A percentile compares a stretch with the other conserved stretches of the same genome.
phyloP scores from a whole-genome alignment of 768 basidiomycete genomes.

The Lactarius psammicola region DNA sequence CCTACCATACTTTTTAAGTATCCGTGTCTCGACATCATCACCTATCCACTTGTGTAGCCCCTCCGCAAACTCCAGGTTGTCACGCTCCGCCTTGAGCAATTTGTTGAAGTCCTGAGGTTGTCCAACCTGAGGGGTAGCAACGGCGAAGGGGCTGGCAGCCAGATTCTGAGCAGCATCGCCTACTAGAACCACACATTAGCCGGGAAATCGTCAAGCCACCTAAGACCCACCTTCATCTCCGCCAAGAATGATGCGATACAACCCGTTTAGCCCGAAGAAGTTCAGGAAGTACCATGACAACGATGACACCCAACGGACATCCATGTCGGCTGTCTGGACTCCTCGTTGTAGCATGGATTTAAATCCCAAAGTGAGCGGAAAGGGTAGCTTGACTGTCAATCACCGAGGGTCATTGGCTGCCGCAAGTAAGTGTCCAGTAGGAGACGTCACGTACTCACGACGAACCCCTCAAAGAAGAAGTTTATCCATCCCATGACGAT shows the following conservation, averaged over 20 bases:
- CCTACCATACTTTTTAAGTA: constrained; percentile 77
- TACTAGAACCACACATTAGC: constrained; percentile 44
- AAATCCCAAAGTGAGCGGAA: constrained; percentile 95
- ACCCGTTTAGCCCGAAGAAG: constrained; percentile 94
- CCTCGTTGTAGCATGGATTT: constrained; percentile 98
- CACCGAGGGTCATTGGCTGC: constrained; percentile 8
- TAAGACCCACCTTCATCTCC: constrained; percentile 73
- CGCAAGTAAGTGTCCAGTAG: not conserved
- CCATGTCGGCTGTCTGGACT: constrained; percentile 93
- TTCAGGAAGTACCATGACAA: constrained; percentile 99
- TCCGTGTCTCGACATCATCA: constrained; percentile 72
- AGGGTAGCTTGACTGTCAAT: constrained; percentile 86
- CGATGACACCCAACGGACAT: constrained; percentile 98
- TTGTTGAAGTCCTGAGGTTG: constrained; percentile 86
- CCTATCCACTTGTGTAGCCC: constrained; percentile 84
- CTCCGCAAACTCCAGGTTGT: constrained; percentile 90
- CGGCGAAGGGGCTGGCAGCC: constrained; percentile 65
- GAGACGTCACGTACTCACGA: constrained; percentile 68
- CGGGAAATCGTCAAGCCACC: constrained; percentile 26
- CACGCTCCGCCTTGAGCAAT: constrained; percentile 85
- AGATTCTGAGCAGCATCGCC: constrained; percentile 79
- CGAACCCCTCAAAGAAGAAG: constrained; percentile 98
- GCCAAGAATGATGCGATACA: constrained; percentile 92
- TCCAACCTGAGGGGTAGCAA: constrained; percentile 43
- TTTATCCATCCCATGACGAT: constrained; percentile 99